Percentiles rank a stretch among this genome's conserved stretches.
Conservation (phyloP, 2,329 filamentous ascomycete species). For the Fusarium protoensiforme region DNA sequence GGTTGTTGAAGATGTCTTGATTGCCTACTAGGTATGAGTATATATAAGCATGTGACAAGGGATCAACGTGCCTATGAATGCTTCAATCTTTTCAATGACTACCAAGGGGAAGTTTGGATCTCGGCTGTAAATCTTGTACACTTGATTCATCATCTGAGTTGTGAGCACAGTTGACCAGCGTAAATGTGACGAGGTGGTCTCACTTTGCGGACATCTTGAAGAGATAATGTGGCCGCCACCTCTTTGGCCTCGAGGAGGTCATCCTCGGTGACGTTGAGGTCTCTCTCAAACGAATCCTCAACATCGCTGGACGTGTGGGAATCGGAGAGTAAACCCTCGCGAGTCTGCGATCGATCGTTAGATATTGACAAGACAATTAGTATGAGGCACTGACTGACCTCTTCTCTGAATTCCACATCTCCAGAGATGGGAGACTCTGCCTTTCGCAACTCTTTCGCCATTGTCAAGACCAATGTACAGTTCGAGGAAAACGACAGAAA, state of each 20-base stretch:
- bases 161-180: not conserved
- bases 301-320: not conserved
- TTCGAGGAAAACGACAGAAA: not conserved
- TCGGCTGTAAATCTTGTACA: constrained; percentile 48
- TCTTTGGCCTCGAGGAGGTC: constrained; percentile 58
- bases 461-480: not conserved
- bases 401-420: not conserved
- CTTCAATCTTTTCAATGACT: constrained; percentile 49
- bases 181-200: not conserved
- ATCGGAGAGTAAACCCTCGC: not conserved
- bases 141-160: constrained; percentile 47
- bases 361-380: no score
- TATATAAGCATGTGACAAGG: not conserved
- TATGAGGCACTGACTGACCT: constrained; percentile 13
- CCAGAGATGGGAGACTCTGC: not conserved
- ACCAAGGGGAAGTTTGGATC: constrained; percentile 53
- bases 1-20: constrained; percentile 47
- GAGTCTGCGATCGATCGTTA: not conserved
- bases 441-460: constrained; percentile 8
- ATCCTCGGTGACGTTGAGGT: constrained; percentile 54
- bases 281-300: constrained; percentile 11
- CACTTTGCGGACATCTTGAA: constrained; percentile 49
- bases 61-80: constrained; percentile 47
- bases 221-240: constrained; percentile 47
- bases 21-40: constrained; percentile 34